Percentiles rank a stretch among this genome's conserved stretches.
These are phyloP conservation scores for Puccinia horiana DNA, from an alignment of 1,284 basidiomycete species.

Conservation along the genomic window DNA sequence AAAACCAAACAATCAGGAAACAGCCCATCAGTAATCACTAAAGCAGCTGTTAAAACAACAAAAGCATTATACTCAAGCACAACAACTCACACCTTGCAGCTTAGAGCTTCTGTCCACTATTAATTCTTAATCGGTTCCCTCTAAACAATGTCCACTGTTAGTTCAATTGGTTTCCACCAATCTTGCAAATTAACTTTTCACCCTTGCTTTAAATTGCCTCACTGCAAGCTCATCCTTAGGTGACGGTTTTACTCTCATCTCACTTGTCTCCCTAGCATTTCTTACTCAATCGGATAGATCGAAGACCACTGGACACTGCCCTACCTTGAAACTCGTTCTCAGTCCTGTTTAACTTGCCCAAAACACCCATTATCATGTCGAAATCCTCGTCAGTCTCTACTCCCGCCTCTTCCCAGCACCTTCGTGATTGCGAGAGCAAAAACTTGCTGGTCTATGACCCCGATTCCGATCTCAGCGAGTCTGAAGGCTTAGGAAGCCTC, in stretches of 20 bases:
- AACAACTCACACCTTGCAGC: too few species aligned
- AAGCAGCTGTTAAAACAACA: too few species aligned
- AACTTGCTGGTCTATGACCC: conserved; percentile 46
- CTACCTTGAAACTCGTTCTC: background rate
- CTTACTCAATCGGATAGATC: background rate
- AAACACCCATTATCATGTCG: background rate
- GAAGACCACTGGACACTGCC: too few species aligned
- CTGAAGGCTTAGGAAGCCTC: conserved; percentile 50
- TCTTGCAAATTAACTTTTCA: background rate
- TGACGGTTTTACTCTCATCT: background rate
- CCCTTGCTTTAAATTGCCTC: background rate
- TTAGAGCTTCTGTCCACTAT: too few species aligned
- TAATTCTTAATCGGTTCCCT: too few species aligned
- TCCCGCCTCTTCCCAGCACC: background rate
- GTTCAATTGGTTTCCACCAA: too few species aligned
- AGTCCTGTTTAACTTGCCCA: background rate
- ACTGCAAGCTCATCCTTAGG: background rate
- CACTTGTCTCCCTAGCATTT: background rate
- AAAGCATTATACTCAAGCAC: too few species aligned
- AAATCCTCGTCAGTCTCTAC: background rate
- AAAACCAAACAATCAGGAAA: too few species aligned
- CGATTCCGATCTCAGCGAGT: conserved; percentile 49
- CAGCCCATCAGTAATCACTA: too few species aligned
- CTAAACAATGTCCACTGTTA: too few species aligned
- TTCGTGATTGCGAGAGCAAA: conserved; percentile 33